A percentile compares a stretch with the other conserved stretches of the same genome.
phyloP scores from a whole-genome alignment of 177 flowering plant genomes.

The Vitis hybrid region DNA sequence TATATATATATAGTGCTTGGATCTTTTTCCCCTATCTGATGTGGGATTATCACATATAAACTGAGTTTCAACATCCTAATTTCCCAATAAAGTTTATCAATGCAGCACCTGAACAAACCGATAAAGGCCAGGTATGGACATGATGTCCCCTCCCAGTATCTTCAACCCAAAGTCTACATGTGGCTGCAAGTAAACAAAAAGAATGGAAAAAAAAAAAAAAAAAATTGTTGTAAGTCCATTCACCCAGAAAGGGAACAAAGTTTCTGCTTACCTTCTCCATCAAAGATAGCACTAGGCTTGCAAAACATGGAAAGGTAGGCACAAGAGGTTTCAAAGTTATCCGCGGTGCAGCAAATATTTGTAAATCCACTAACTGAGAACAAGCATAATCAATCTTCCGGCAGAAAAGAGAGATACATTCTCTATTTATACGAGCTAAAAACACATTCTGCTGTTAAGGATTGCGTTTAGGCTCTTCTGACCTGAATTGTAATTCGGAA shows the following conservation, averaged over 20 bases:
- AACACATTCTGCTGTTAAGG: conserved; percentile 2
- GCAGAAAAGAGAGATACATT: neutral
- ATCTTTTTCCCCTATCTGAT: too few relatives aligned
- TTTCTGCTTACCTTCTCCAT: conserved; percentile 64
- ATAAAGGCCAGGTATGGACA: conserved; percentile 93
- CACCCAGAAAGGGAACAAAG: neutral
- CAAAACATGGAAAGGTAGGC: conserved; percentile 89
- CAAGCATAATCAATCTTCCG: conserved; percentile 17
- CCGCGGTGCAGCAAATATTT: conserved; percentile 63
- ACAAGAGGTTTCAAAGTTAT: conserved; percentile 82
- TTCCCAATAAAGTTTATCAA: conserved; percentile 16
- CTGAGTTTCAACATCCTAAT: neutral
- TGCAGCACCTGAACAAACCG: conserved; percentile 70
- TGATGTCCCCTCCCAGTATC: conserved; percentile 77
- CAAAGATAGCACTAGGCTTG: conserved; percentile 54
- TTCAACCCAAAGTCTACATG: conserved; percentile 87
- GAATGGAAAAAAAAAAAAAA: neutral
- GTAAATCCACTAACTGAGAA: conserved; percentile 77
- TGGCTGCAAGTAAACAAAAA: conserved; percentile 52
- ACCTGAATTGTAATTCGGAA: conserved; percentile 66
- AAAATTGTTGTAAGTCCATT: neutral
- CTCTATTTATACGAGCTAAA: conserved; percentile 1
- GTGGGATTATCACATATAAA: too few relatives aligned
- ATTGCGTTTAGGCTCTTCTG: conserved; percentile 18
- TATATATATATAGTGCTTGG: too few relatives aligned